A percentile compares a stretch with the other conserved stretches of the same genome.
Evolutionary conservation across 345 rosid species (phyloP).

Genomic region (Gynandropsis gynandra): DNA sequence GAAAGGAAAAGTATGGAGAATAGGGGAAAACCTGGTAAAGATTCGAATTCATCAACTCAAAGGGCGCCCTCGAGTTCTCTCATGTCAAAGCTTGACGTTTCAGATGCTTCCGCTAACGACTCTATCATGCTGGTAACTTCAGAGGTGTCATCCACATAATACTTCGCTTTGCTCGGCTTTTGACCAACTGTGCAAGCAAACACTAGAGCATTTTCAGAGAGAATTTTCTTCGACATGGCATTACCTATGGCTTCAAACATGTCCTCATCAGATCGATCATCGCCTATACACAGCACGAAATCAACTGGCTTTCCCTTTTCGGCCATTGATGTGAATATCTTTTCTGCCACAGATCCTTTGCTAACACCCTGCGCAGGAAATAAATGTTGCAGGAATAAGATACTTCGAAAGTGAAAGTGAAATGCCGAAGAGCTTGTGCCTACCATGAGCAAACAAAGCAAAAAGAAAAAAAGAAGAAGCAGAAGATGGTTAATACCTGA

Average conservation of each 20-base stretch:
- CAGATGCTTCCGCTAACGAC: conserved; percentile 34
- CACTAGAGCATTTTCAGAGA: conserved; percentile 22
- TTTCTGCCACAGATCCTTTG: conserved; percentile 33
- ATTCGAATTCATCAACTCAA: conserved; percentile 18
- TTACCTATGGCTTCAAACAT: conserved; percentile 38
- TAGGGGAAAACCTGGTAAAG: conserved; percentile 8
- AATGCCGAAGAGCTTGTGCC: background rate
- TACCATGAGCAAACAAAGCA: too few relatives aligned
- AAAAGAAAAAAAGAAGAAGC: background rate
- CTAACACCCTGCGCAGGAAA: conserved; percentile 28
- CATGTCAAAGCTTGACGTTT: conserved; percentile 22
- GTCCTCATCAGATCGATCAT: conserved; percentile 34
- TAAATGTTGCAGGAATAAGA: background rate
- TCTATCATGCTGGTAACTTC: conserved; percentile 36
- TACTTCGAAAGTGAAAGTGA: background rate
- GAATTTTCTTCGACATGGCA: conserved; percentile 28
- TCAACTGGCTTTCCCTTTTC: conserved; percentile 29
- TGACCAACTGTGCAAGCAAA: conserved; percentile 93
- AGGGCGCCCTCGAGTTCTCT: conserved; percentile 26
- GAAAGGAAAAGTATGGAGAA: conserved; percentile 6
- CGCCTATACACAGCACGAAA: conserved; percentile 34
- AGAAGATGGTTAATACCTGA: conserved; percentile 23
- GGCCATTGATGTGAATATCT: conserved; percentile 30
- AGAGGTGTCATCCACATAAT: conserved; percentile 45
- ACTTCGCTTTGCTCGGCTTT: conserved; percentile 96